These are phyloP conservation scores for Caloboletus inedulis DNA, from an alignment of 1,284 basidiomycete species.

Conservation along the genomic window DNA sequence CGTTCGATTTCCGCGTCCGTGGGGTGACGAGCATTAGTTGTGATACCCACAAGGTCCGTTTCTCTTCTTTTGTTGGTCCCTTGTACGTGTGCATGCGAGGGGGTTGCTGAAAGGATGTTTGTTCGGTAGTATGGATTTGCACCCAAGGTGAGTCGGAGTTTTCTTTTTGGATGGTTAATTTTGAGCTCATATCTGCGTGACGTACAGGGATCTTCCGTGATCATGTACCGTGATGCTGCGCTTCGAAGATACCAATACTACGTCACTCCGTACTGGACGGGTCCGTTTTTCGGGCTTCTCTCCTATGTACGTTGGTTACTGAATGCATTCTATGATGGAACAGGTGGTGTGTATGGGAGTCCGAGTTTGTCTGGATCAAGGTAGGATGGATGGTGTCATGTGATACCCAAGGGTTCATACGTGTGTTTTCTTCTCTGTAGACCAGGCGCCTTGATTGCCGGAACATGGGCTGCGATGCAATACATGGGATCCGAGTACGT, in stretches of 20 bases:
- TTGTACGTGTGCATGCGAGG: neutral
- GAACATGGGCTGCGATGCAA: constrained; percentile 95
- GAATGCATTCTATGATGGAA: neutral
- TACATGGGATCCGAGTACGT: constrained; percentile 81
- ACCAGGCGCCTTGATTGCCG: constrained; percentile 90
- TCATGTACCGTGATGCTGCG: constrained; percentile 82
- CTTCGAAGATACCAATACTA: constrained; percentile 84
- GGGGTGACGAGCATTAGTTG: constrained; percentile 91
- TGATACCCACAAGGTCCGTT: constrained; percentile 83
- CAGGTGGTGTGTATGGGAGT: constrained; percentile 78
- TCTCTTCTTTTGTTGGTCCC: neutral
- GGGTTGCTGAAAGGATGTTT: constrained; percentile 6
- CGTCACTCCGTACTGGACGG: constrained; percentile 76
- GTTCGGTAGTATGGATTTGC: constrained; percentile 69
- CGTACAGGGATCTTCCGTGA: constrained; percentile 80
- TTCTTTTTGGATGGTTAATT: neutral
- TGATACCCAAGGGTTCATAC: neutral
- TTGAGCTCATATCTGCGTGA: neutral
- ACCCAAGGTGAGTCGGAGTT: constrained; percentile 58
- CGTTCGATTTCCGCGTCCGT: constrained; percentile 86
- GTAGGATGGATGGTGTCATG: constrained; percentile 40
- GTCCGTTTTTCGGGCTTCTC: constrained; percentile 26
- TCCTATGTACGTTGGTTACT: neutral
- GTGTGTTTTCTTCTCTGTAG: constrained; percentile 37
- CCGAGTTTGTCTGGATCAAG: constrained; percentile 87